These are phyloP conservation scores for Tylopilus balloui DNA, from an alignment of 768 basidiomycete genomes.

Conservation along the genomic window DNA sequence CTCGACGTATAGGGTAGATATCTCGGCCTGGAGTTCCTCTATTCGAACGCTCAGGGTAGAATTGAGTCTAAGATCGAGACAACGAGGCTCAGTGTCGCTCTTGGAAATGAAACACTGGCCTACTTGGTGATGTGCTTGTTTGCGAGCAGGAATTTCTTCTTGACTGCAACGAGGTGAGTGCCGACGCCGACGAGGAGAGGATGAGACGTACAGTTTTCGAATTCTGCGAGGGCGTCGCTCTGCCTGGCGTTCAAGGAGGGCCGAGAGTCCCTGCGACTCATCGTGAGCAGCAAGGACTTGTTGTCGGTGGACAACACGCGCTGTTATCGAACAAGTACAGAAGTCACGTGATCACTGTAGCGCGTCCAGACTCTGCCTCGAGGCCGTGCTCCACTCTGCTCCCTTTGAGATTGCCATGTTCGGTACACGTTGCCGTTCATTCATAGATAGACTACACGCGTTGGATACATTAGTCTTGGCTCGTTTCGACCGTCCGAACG, in stretches of 20 bases:
- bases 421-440: slow-evolving; percentile 12
- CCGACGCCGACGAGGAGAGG: neutral
- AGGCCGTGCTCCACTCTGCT: slow-evolving; percentile 19
- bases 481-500: slow-evolving; percentile 31
- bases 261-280: slow-evolving; percentile 34
- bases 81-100: slow-evolving; percentile 8
- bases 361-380: slow-evolving; percentile 25
- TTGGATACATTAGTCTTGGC: slow-evolving; percentile 15
- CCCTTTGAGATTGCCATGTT: slow-evolving; percentile 29
- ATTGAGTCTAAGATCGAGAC: slow-evolving; percentile 54
- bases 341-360: slow-evolving; percentile 28
- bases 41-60: slow-evolving; percentile 80
- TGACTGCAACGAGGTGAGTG: slow-evolving; percentile 52
- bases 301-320: slow-evolving; percentile 28
- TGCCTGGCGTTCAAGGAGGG: slow-evolving; percentile 59
- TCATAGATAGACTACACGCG: slow-evolving; percentile 23
- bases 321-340: slow-evolving; percentile 32
- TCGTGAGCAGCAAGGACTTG: slow-evolving; percentile 23
- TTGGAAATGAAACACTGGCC: slow-evolving; percentile 19
- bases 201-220: slow-evolving; percentile 68
- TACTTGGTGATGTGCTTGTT: slow-evolving; percentile 92
- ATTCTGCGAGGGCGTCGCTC: slow-evolving; percentile 78
- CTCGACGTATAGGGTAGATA: slow-evolving; percentile 77
- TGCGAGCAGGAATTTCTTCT: slow-evolving; percentile 87
- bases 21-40: slow-evolving; percentile 79